Percentiles rank a stretch among this genome's conserved stretches.
Conservation (phyloP, 495 filamentous ascomycete genomes). For the Neurospora sp. region DNA sequence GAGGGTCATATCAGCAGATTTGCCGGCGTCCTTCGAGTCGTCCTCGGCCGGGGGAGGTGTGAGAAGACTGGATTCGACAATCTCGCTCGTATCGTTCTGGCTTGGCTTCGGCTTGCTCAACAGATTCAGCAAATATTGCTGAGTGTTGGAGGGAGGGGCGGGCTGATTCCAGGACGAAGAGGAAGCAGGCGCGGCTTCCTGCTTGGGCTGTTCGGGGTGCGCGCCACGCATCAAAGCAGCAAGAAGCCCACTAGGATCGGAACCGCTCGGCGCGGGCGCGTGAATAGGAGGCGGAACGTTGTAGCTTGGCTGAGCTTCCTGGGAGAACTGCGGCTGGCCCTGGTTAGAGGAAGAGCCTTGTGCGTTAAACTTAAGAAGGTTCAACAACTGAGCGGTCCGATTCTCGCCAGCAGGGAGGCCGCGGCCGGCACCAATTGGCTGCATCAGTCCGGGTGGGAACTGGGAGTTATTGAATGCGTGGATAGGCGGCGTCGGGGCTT, state of each 20-base stretch:
- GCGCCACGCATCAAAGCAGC: constrained; percentile 43
- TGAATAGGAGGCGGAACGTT: constrained; percentile 25
- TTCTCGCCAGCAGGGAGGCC: constrained; percentile 30
- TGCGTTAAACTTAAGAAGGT: constrained; percentile 77
- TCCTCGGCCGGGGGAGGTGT: constrained; percentile 29
- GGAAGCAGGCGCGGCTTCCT: constrained; percentile 19
- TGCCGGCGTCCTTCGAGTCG: constrained; percentile 7
- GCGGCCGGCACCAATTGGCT: constrained; percentile 31
- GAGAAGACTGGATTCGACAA: constrained; percentile 27
- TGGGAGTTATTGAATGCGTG: constrained; percentile 29
- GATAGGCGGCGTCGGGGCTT: constrained; percentile 38
- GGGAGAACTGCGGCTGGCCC: constrained; percentile 5
- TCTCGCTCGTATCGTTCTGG: constrained; percentile 35
- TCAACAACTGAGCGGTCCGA: constrained; percentile 64
- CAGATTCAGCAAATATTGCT: constrained; percentile 42
- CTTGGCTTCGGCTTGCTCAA: constrained; percentile 44
- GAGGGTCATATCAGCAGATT: constrained; percentile 18
- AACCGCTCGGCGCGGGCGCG: constrained; percentile 34
- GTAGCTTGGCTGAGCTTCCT: neutral
- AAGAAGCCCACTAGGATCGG: constrained; percentile 40
- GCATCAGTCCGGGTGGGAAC: constrained; percentile 28
- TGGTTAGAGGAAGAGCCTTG: constrained; percentile 18
- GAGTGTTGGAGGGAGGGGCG: constrained; percentile 36
- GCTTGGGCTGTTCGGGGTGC: constrained; percentile 28
- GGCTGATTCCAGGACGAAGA: constrained; percentile 26